phyloP scores from a whole-genome alignment of 495 filamentous ascomycete genomes.

The Usnea hakonensis region DNA sequence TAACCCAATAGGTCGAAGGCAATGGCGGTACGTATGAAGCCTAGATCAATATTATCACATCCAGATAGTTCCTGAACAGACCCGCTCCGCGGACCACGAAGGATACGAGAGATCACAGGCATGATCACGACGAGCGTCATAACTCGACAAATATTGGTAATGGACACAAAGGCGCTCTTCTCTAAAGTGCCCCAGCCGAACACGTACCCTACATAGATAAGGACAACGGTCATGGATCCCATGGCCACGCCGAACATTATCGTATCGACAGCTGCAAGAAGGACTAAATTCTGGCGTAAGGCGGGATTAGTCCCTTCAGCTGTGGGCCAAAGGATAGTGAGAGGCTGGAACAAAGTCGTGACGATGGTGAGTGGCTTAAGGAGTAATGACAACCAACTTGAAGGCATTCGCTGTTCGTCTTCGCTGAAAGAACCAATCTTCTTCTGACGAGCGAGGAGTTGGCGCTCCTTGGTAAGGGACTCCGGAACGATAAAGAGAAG shows the following conservation, averaged over 20 bases:
- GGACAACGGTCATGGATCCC: constrained; percentile 65
- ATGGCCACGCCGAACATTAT: constrained; percentile 73
- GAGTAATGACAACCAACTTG: constrained; percentile 19
- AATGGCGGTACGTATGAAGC: constrained; percentile 66
- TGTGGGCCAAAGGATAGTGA: constrained; percentile 70
- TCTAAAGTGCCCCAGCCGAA: constrained; percentile 79
- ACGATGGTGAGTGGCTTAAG: constrained; percentile 35
- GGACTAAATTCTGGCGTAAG: constrained; percentile 68
- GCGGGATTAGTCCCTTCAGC: constrained; percentile 51
- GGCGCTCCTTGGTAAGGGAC: constrained; percentile 62
- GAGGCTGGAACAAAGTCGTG: constrained; percentile 61
- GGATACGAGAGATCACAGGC: constrained; percentile 59
- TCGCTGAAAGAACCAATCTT: constrained; percentile 32
- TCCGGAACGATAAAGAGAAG: constrained; percentile 69
- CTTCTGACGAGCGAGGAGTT: constrained; percentile 59
- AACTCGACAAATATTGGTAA: constrained; percentile 68
- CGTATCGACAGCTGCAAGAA: constrained; percentile 72
- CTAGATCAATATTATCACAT: constrained; percentile 70
- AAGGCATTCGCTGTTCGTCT: constrained; percentile 11
- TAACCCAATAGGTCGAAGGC: constrained; percentile 72
- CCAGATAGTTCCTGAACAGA: constrained; percentile 49
- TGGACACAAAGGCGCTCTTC: constrained; percentile 66
- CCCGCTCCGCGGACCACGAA: constrained; percentile 46
- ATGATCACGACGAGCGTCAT: constrained; percentile 64
- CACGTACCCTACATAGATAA: constrained; percentile 69